A percentile compares a stretch with the other conserved stretches of the same genome.
These are phyloP conservation scores for Phenoliferia sp. DNA, from an alignment of 1,284 basidiomycete genomes.

Conservation along the genomic window DNA sequence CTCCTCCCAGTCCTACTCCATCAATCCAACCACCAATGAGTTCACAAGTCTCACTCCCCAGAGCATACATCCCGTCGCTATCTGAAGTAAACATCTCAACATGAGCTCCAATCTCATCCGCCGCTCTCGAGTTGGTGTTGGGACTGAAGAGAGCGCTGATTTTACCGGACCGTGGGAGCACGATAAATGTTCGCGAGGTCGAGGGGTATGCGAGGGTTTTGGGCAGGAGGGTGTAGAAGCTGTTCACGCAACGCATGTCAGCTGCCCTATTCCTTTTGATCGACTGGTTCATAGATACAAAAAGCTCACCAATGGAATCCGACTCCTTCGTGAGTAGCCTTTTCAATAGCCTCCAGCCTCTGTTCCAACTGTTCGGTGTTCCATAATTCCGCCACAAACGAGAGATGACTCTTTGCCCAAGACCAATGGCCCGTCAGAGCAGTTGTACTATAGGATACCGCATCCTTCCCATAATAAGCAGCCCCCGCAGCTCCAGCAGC, in stretches of 20 bases:
- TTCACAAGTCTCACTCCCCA: slow-evolving; percentile 20
- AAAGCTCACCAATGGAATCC: slow-evolving; percentile 31
- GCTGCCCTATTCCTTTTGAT: background rate
- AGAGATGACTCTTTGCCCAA: slow-evolving; percentile 32
- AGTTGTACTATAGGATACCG: slow-evolving; percentile 4
- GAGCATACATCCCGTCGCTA: slow-evolving; percentile 23
- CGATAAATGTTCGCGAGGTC: slow-evolving; percentile 22
- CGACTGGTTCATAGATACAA: background rate
- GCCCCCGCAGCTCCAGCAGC: slow-evolving; percentile 19
- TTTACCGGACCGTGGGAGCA: slow-evolving; percentile 10
- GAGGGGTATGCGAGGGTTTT: background rate
- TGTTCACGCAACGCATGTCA: background rate
- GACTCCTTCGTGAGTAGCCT: slow-evolving; percentile 9
- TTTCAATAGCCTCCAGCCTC: slow-evolving; percentile 11
- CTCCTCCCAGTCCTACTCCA: too few species aligned
- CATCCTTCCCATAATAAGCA: slow-evolving; percentile 26
- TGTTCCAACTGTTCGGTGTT: slow-evolving; percentile 20
- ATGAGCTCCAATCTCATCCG: slow-evolving; percentile 30
- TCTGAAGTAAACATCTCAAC: slow-evolving; percentile 30
- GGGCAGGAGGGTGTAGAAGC: slow-evolving; percentile 29
- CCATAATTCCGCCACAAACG: slow-evolving; percentile 33
- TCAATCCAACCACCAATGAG: slow-evolving; percentile 29
- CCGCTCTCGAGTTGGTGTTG: slow-evolving; percentile 14
- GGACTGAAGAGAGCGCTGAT: slow-evolving; percentile 17
- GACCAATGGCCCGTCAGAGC: slow-evolving; percentile 5